A percentile compares a stretch with the other conserved stretches of the same genome.
Evolutionary conservation across 768 basidiomycete species (phyloP).

Genomic region (Russula lepida): DNA sequence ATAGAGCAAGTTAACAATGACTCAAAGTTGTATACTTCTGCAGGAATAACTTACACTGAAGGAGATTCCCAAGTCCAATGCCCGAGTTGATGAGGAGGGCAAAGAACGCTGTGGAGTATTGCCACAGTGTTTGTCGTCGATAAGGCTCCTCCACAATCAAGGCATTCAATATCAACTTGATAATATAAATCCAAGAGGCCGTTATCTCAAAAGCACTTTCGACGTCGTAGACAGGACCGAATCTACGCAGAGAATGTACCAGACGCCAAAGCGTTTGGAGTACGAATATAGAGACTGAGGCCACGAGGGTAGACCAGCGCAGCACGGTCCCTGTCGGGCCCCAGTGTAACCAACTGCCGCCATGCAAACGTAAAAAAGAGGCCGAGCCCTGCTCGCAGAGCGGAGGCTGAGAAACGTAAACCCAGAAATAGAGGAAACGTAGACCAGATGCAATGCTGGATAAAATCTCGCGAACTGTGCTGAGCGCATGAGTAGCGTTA

Average conservation of each 20-base stretch:
- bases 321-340: slow-evolving; percentile 45
- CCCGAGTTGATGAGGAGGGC: slow-evolving; percentile 45
- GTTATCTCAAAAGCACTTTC: slow-evolving; percentile 52
- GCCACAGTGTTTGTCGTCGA: slow-evolving; percentile 37
- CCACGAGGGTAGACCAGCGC: slow-evolving; percentile 42
- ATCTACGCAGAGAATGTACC: slow-evolving; percentile 29
- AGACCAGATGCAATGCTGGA: slow-evolving; percentile 49
- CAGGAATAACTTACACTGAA: slow-evolving; percentile 42
- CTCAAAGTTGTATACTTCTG: background rate
- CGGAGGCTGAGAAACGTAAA: slow-evolving; percentile 52
- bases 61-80: slow-evolving; percentile 48
- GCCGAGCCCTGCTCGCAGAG: slow-evolving; percentile 30
- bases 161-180: slow-evolving; percentile 55
- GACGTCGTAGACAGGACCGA: slow-evolving; percentile 46
- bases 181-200: slow-evolving; percentile 47
- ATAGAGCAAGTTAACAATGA: background rate
- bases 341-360: slow-evolving; percentile 61
- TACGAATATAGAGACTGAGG: slow-evolving; percentile 39
- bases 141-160: slow-evolving; percentile 35
- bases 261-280: slow-evolving; percentile 62
- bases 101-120: slow-evolving; percentile 42
- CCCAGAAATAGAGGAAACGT: slow-evolving; percentile 63
- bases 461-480: slow-evolving; percentile 49
- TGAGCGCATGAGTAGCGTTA: slow-evolving; percentile 31
- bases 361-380: slow-evolving; percentile 28